Base-by-base conservation (phyloP, 805 yeast genomes). In the Yamadazyma paraphyllophila region DNA sequence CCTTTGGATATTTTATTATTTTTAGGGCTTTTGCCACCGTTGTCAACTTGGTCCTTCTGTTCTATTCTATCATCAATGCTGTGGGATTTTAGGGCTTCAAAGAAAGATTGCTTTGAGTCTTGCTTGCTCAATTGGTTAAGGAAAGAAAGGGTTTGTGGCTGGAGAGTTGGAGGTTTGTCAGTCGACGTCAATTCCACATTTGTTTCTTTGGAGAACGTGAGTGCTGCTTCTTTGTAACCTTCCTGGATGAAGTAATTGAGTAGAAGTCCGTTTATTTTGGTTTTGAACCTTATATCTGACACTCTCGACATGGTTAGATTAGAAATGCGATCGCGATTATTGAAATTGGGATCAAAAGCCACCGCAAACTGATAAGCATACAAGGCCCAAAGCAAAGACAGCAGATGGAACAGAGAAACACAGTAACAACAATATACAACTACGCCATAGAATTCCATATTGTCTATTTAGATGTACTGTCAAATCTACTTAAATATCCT, bases 211-310 rank as follows among this genome's bases (percentile, higher is more conserved):
- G 88, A 77, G 66, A 87, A 81, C 37, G 74, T 73, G 11, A 67
- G 47, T 1, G 88, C 85, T 0, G 95, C 82, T 11, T 81, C 75
- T 48, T 82, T 82, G 59, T 85, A 84, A 0, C 94, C 95, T 65
- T 88, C 91, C 42, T 81, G 79, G 11, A 89, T 78, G 49, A 89
- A 76, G 62, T 85, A 88, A 66, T 86, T 83, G 60, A 88, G 71
- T 10, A 89, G 74, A 46, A 88, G 60, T 39, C 69, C 68, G 63
- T 77, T 80, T 54, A 80, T 64, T 57, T 69, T 65, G 36, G 58
- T 57, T 48, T 67, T 65, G 32, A 43, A 47, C 6, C 36, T 34
- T 29, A 41, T 11, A 20, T 31, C 24, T 4, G 24, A 20, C 24
- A 3, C 6, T 20, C 24, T 20, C 24, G 24, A 20, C 24, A 20